Evolutionary conservation across 2,329 filamentous ascomycete genomes (phyloP).

Genomic region (Penicillium sclerotigenum): DNA sequence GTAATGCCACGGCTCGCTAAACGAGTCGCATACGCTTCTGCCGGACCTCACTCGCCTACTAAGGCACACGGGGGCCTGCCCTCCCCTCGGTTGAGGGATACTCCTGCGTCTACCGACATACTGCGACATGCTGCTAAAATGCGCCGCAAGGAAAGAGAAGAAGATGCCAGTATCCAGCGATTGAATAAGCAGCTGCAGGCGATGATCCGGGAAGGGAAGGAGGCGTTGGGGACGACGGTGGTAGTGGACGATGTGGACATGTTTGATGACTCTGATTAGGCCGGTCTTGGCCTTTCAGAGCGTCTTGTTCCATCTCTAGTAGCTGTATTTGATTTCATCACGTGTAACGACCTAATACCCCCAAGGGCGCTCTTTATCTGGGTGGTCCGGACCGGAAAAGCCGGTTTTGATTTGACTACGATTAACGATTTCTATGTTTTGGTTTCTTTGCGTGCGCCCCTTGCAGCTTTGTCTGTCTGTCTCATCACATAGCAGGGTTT

Average conservation of each 20-base stretch:
- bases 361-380: constrained; percentile 13
- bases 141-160: constrained; percentile 69
- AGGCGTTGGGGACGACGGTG: constrained; percentile 74
- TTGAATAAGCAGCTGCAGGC: constrained; percentile 76
- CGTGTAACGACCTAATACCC: constrained; percentile 25
- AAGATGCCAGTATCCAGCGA: constrained; percentile 73
- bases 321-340: constrained; percentile 6
- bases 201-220: constrained; percentile 85
- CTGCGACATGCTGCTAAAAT: constrained; percentile 70
- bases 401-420: constrained; percentile 13
- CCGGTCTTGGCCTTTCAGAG: background rate
- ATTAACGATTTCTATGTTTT: constrained; percentile 21
- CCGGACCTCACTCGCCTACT: constrained; percentile 25
- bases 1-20: constrained; percentile 28
- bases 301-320: background rate
- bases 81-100: constrained; percentile 32
- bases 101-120: constrained; percentile 56
- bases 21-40: constrained; percentile 16
- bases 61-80: constrained; percentile 20
- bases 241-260: constrained; percentile 56
- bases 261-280: constrained; percentile 34
- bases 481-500: background rate
- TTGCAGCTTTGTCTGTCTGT: background rate
- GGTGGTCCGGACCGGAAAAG: constrained; percentile 6
- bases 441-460: background rate